phyloP scores from a whole-genome alignment of 345 rosid genomes.

The Psidium guajava region DNA sequence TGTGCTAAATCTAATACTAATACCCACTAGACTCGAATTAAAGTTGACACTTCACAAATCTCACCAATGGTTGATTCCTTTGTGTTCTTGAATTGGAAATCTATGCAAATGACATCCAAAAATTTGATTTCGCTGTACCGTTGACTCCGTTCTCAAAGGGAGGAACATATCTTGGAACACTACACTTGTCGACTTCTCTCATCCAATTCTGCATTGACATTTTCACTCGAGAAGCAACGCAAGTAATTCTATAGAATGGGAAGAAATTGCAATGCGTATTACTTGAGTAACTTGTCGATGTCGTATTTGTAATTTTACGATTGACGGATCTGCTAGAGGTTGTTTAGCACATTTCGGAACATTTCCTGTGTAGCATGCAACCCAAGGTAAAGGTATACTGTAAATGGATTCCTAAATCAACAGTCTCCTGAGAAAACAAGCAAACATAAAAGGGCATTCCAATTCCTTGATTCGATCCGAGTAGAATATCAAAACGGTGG shows the following conservation, averaged over 20 bases:
- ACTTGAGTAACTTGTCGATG: not conserved
- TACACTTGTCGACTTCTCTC: not conserved
- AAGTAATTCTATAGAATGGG: not conserved
- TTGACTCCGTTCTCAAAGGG: not conserved
- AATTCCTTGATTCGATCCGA: not conserved
- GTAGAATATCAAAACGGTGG: conserved; percentile 3
- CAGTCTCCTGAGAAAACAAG: not conserved
- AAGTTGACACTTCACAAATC: not conserved
- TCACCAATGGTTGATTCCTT: not conserved
- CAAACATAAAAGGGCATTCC: not conserved
- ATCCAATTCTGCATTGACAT: not conserved
- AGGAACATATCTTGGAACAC: not conserved
- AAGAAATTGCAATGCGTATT: not conserved
- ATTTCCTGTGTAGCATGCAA: not conserved
- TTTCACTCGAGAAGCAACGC: not conserved
- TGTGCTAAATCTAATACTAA: not conserved
- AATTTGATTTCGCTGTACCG: not conserved
- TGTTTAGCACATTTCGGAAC: not conserved
- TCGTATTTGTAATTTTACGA: not conserved
- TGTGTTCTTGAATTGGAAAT: not conserved
- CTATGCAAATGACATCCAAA: not conserved
- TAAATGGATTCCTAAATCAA: not conserved
- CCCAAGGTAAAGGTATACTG: not conserved
- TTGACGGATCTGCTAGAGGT: not conserved
- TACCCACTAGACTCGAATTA: not conserved